Evolutionary conservation across 305 asterid genomes (phyloP).

Genomic region (Petunia hybrid): DNA sequence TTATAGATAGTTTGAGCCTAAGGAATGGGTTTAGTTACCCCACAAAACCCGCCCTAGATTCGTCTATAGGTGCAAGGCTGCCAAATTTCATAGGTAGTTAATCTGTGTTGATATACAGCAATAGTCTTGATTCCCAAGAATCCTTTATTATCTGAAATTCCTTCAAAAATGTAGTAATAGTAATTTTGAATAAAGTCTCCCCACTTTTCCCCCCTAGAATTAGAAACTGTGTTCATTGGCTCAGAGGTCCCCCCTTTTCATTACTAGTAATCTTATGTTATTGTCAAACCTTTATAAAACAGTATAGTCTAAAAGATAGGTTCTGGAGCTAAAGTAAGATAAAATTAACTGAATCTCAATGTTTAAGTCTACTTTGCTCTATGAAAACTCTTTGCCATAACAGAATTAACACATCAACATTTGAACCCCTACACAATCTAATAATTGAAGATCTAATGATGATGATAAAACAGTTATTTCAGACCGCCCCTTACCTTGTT

Average conservation of each 20-base stretch:
- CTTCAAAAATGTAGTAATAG: too few relatives aligned
- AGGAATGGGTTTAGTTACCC: too few relatives aligned
- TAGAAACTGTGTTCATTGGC: slow-evolving; percentile 22
- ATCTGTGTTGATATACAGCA: too few relatives aligned
- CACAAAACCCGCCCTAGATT: too few relatives aligned
- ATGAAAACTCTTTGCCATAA: neutral
- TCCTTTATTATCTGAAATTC: too few relatives aligned
- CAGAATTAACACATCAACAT: neutral
- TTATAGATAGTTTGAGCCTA: too few relatives aligned
- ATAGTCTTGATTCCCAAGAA: too few relatives aligned
- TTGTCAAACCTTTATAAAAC: neutral
- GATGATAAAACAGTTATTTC: neutral
- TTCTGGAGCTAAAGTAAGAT: neutral
- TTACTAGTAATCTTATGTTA: slow-evolving; percentile 27
- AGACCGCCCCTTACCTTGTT: too few relatives aligned
- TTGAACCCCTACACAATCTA: neutral
- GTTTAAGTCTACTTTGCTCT: neutral
- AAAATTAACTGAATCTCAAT: neutral
- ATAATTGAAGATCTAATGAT: neutral
- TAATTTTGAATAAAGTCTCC: too few relatives aligned
- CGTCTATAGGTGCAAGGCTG: too few relatives aligned
- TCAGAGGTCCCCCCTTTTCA: slow-evolving; percentile 33
- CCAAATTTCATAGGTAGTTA: too few relatives aligned
- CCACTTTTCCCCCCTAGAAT: too few relatives aligned
- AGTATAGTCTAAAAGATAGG: neutral